Evolutionary conservation across 176 grass and related monocot genomes (phyloP).

Genomic region (Paspalum vaginatum): DNA sequence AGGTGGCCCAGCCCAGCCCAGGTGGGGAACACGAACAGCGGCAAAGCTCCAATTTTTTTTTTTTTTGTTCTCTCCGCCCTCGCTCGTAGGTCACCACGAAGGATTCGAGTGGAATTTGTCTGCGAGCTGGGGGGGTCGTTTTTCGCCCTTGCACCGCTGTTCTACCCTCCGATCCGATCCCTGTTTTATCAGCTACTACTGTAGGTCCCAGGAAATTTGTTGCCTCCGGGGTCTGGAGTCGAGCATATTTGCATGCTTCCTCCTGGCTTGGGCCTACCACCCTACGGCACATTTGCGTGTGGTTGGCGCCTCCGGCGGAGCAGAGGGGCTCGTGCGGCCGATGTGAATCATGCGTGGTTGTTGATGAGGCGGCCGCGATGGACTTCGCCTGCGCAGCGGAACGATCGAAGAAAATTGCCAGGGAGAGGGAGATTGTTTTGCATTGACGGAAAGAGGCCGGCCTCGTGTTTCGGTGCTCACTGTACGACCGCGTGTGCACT

Average conservation of each 20-base stretch:
- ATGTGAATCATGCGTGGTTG: neutral
- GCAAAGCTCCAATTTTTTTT: neutral
- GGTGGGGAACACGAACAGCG: neutral
- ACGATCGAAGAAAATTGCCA: neutral
- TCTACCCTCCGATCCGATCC: no score
- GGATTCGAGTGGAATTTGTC: neutral
- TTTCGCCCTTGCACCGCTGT: no score
- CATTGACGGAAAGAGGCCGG: slow-evolving; percentile 1
- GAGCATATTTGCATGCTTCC: neutral
- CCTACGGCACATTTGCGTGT: slow-evolving; percentile 9
- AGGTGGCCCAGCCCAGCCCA: neutral
- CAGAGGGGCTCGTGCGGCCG: neutral
- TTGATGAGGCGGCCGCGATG: slow-evolving; percentile 16
- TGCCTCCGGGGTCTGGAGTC: neutral
- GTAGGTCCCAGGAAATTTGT: neutral
- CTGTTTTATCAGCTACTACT: neutral
- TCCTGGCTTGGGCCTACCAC: neutral
- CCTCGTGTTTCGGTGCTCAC: neutral
- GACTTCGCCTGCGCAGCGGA: neutral
- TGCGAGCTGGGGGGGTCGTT: neutral
- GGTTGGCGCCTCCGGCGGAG: slow-evolving; percentile 21
- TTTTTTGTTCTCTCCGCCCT: neutral
- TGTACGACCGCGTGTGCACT: slow-evolving; percentile 20
- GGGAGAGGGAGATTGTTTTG: neutral
- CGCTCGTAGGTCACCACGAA: neutral